Percentiles rank a stretch among this genome's conserved stretches.
These are phyloP conservation scores for Millerozyma acaciae DNA, from an alignment of 805 yeast species.

Conservation along the genomic window DNA sequence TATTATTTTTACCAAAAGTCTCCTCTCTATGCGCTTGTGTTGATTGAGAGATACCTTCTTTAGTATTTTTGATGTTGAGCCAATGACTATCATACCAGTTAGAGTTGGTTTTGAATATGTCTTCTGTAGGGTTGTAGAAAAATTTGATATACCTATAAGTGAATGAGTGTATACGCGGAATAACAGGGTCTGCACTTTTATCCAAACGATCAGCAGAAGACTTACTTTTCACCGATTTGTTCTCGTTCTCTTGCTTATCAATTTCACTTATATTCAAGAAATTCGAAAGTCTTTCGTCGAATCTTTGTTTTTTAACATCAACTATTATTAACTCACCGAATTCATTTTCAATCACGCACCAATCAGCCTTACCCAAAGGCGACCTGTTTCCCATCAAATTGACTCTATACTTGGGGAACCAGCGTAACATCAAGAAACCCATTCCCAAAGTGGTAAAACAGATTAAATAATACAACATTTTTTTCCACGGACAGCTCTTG, in stretches of 20 bases:
- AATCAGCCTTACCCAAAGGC: conserved; percentile 79
- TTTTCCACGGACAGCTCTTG: conserved; percentile 46
- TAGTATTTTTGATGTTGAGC: conserved; percentile 53
- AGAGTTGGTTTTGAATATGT: conserved; percentile 74
- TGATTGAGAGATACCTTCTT: conserved; percentile 69
- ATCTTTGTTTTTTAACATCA: conserved; percentile 54
- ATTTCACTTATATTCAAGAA: conserved; percentile 42
- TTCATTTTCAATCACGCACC: conserved; percentile 93
- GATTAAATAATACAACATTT: conserved; percentile 46
- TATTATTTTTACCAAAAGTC: conserved; percentile 75
- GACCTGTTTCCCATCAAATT: conserved; percentile 58
- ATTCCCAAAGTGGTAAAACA: conserved; percentile 66
- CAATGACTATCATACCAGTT: conserved; percentile 87
- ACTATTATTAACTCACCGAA: conserved; percentile 76
- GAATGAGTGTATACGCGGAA: conserved; percentile 68
- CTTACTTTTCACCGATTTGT: conserved; percentile 13
- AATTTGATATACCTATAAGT: conserved; percentile 81
- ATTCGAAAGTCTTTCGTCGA: conserved; percentile 68
- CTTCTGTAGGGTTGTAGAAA: conserved; percentile 83
- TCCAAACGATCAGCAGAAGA: neutral
- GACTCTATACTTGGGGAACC: conserved; percentile 81
- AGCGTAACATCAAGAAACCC: conserved; percentile 67
- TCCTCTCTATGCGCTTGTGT: conserved; percentile 61
- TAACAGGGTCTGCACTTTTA: conserved; percentile 52
- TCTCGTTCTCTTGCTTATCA: conserved; percentile 22